Conservation (phyloP, 2,329 filamentous ascomycete species). For the Ceratocystis eucalypticola region DNA sequence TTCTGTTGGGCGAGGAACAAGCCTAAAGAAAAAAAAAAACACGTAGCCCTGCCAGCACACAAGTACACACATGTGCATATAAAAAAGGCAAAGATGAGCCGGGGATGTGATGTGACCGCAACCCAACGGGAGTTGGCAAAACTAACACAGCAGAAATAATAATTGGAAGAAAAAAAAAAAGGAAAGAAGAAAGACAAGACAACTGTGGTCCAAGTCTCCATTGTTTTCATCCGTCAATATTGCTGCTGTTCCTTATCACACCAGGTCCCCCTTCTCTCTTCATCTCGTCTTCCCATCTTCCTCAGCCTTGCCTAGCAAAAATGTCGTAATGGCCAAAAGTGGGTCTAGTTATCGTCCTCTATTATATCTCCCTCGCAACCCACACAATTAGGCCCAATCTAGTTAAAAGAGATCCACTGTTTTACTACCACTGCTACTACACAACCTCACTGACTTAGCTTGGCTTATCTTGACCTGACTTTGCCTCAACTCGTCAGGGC, state of each 20-base stretch:
- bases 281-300: too few species aligned
- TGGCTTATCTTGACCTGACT: too few species aligned
- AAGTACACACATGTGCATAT: background rate
- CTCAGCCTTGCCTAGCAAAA: background rate
- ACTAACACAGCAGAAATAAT: too few species aligned
- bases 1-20: background rate
- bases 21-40: background rate
- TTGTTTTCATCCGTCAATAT: background rate
- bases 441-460: background rate
- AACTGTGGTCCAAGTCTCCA: background rate
- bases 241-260: background rate
- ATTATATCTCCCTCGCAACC: constrained; percentile 14
- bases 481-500: too few species aligned
- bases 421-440: background rate
- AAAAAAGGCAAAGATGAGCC: background rate
- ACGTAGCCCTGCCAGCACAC: constrained; percentile 3
- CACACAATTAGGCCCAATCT: constrained; percentile 14
- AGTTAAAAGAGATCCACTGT: constrained; percentile 14
- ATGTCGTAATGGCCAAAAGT: background rate
- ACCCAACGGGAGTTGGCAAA: background rate
- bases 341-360: background rate
- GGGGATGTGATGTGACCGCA: background rate
- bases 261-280: too few species aligned
- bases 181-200: background rate
- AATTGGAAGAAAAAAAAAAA: too few species aligned